Conservation (phyloP, 2,329 filamentous ascomycete genomes). For the Zasmidium citrigriseum region DNA sequence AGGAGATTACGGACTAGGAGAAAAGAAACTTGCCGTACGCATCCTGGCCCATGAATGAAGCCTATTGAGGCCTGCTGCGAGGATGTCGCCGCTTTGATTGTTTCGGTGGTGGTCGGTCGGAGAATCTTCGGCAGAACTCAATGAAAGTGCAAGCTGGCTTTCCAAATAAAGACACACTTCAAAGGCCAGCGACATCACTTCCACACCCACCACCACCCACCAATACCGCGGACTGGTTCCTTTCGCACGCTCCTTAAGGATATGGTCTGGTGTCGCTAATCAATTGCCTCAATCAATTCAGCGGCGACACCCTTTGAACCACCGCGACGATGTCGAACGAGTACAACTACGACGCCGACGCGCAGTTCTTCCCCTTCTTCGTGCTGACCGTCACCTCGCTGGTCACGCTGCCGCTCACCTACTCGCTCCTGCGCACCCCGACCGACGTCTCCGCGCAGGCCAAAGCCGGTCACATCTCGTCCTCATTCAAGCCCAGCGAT, state of each 20-base stretch:
- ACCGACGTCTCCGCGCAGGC: constrained; percentile 71
- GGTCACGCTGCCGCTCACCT: constrained; percentile 86
- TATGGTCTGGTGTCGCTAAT: neutral
- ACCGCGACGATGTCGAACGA: constrained; percentile 75
- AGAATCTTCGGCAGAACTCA: too few species aligned
- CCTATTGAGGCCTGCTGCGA: too few species aligned
- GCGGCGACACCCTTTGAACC: neutral
- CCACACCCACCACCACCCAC: neutral
- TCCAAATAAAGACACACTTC: neutral
- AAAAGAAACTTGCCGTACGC: too few species aligned
- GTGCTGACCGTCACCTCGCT: constrained; percentile 86
- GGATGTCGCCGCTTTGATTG: too few species aligned
- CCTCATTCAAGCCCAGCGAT: constrained; percentile 79
- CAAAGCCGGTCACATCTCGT: constrained; percentile 79
- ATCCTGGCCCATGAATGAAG: too few species aligned
- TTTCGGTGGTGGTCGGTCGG: too few species aligned
- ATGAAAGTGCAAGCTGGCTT: neutral
- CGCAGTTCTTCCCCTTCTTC: constrained; percentile 99
- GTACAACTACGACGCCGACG: constrained; percentile 98
- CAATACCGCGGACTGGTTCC: neutral
- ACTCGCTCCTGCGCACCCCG: constrained; percentile 75
- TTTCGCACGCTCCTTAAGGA: neutral
- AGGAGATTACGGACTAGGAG: too few species aligned
- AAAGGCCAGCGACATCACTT: neutral
- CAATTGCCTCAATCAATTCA: neutral